A percentile compares a stretch with the other conserved stretches of the same genome.
Conservation (phyloP, 1,284 basidiomycete genomes). For the Cutaneotrichosporon dermatis region DNA sequence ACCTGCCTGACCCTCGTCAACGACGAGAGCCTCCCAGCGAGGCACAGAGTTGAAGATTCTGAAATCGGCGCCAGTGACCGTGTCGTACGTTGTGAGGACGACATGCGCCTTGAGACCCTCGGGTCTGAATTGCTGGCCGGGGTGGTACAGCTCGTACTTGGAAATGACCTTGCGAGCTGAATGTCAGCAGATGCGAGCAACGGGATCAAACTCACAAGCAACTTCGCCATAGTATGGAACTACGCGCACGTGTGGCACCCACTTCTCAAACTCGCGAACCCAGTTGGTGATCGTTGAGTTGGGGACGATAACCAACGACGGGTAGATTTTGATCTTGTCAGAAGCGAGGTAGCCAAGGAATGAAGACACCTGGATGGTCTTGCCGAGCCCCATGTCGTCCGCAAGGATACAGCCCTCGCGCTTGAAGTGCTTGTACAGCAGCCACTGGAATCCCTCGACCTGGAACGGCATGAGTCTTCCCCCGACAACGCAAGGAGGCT, state of each 20-base stretch:
- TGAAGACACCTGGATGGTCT: slow-evolving; percentile 74
- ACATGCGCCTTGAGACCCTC: slow-evolving; percentile 59
- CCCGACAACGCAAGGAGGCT: slow-evolving; percentile 50
- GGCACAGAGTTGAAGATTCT: slow-evolving; percentile 70
- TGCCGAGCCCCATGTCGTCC: slow-evolving; percentile 89
- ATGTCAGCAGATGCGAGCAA: not conserved
- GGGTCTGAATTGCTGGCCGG: slow-evolving; percentile 33
- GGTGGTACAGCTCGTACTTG: slow-evolving; percentile 74
- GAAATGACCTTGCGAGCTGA: slow-evolving; percentile 73
- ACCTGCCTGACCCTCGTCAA: slow-evolving; percentile 69
- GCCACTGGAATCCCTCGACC: slow-evolving; percentile 90
- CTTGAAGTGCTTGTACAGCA: slow-evolving; percentile 83
- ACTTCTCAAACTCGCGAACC: slow-evolving; percentile 78
- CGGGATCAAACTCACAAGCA: slow-evolving; percentile 25
- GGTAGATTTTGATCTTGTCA: slow-evolving; percentile 57
- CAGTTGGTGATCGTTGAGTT: slow-evolving; percentile 60
- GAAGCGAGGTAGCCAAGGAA: slow-evolving; percentile 73
- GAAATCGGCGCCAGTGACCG: slow-evolving; percentile 67
- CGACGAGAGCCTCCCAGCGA: slow-evolving; percentile 86
- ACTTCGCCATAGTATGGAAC: slow-evolving; percentile 57
- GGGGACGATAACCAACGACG: slow-evolving; percentile 85
- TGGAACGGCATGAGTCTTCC: slow-evolving; percentile 72
- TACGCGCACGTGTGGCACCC: slow-evolving; percentile 63
- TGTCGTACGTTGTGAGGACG: slow-evolving; percentile 84
- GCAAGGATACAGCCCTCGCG: slow-evolving; percentile 87